Evolutionary conservation across 2,329 filamentous ascomycete species (phyloP), one percentile per base, ranked within the genome.

Genomic region (Coniochaeta prunicola): DNA sequence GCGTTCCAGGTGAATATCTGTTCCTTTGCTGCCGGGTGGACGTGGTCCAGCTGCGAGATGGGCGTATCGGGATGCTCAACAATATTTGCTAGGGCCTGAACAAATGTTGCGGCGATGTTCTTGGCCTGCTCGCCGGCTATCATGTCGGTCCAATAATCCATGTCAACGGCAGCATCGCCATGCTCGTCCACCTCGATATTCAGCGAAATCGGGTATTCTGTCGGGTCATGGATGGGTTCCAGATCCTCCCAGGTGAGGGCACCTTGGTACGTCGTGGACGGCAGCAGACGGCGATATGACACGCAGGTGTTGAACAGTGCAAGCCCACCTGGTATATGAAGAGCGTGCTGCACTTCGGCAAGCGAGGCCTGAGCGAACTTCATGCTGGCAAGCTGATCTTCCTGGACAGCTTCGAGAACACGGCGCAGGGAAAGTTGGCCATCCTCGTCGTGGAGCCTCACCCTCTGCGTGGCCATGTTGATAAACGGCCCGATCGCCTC

Each of bases 121-220:
- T 62, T 36, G 26, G 64, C 64, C 55, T 65, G 63, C 2, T 13
- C 24, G 28, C 21, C 19, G n/a, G 61, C 57, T 10, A 66, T 57
- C 2, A 56, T 48, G 38, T 66, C 64, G 1, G 63, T 63, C 64
- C 64, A 66, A 58, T 63, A 66, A 53, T 66, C 64, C 24, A 66
- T 31, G 57, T 66, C 63, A 31, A 66, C 62, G 21, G 57, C 57
- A 8, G 63, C 64, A 0, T 53, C 34, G 10, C 61, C 63, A 1
- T 56, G 36, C 24, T 62, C 59, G 30, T 60, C 57, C 7, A 61
- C 56, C 56, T 66, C 64, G 30, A 66, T 58, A 55, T 66, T 66
- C 2, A 65, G 34, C n/a, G 63, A 65, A 17, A 66, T 60, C n/a
- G 64, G 64, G 57, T 66, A 66, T 57, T 66, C 64, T 7, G 64